Conservation (phyloP, 2,329 filamentous ascomycete genomes). For the Exophiala sp. region DNA sequence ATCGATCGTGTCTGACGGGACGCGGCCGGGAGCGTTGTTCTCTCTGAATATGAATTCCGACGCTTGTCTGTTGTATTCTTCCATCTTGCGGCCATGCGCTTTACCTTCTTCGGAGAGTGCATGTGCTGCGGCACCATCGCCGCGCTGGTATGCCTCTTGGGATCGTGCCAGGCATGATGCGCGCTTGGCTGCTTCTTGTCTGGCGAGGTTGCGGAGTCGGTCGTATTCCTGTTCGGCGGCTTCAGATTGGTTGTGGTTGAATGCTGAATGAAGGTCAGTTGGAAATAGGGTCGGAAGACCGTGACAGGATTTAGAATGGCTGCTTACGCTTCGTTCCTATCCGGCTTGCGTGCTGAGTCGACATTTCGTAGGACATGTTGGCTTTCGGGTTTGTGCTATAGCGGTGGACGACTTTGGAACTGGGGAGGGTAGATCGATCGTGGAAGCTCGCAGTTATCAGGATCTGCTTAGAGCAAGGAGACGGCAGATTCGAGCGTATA, state of each 20-base stretch:
- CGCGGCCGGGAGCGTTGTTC: constrained; percentile 74
- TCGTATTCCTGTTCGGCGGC: constrained; percentile 84
- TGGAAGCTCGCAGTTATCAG: constrained; percentile 8
- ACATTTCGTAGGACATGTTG: constrained; percentile 40
- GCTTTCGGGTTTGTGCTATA: background rate
- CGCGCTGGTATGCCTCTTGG: constrained; percentile 71
- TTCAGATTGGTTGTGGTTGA: constrained; percentile 61
- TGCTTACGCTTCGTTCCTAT: constrained; percentile 26
- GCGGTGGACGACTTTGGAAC: constrained; percentile 36
- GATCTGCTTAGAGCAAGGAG: too few species aligned
- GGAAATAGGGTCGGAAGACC: too few species aligned
- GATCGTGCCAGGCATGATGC: constrained; percentile 71
- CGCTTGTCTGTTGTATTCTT: constrained; percentile 83
- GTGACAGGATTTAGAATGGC: background rate
- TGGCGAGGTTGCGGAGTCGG: constrained; percentile 74
- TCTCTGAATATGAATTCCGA: constrained; percentile 92
- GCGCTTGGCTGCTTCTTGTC: constrained; percentile 72
- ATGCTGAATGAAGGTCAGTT: constrained; percentile 57
- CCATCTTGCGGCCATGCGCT: constrained; percentile 73
- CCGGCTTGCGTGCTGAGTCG: constrained; percentile 34
- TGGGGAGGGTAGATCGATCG: constrained; percentile 29
- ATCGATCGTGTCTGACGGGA: constrained; percentile 79
- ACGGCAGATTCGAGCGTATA: too few species aligned
- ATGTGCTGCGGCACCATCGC: constrained; percentile 80
- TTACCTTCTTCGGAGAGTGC: constrained; percentile 80